A percentile compares a stretch with the other conserved stretches of the same genome.
Conservation (phyloP, 2,329 filamentous ascomycete species). For the Albophoma yamanashiensis region DNA sequence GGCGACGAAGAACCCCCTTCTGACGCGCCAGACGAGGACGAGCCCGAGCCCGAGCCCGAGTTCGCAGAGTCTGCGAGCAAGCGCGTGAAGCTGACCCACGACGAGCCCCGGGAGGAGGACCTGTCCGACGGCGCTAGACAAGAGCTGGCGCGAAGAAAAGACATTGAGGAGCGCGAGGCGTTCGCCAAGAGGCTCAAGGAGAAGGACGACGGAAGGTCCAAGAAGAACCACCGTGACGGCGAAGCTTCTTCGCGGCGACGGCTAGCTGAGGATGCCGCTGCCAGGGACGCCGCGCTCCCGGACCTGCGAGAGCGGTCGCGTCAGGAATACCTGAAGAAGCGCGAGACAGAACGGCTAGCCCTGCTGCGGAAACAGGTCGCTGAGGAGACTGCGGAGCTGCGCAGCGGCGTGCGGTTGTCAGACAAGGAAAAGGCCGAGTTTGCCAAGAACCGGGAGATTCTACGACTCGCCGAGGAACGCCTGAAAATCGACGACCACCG, state of each 20-base stretch:
- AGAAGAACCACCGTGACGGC: slow-evolving; percentile 52
- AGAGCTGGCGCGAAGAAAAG: slow-evolving; percentile 49
- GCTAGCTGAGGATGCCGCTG: slow-evolving; percentile 43
- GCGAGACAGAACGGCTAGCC: slow-evolving; percentile 75
- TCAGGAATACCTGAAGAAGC: slow-evolving; percentile 88
- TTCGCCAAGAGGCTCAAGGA: slow-evolving; percentile 67
- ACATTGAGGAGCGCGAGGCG: slow-evolving; percentile 66
- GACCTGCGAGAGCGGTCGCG: slow-evolving; percentile 76
- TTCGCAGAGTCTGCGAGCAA: slow-evolving; percentile 63
- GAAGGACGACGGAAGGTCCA: slow-evolving; percentile 60
- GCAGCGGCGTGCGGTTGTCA: slow-evolving; percentile 64
- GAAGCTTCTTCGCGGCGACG: slow-evolving; percentile 45
- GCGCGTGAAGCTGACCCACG: slow-evolving; percentile 53
- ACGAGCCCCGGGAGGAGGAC: slow-evolving; percentile 33
- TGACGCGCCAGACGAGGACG: slow-evolving; percentile 27
- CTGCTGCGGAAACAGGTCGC: slow-evolving; percentile 83
- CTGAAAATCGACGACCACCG: slow-evolving; percentile 81
- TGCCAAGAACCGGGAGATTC: slow-evolving; percentile 72
- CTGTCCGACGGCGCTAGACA: slow-evolving; percentile 49
- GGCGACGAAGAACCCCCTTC: slow-evolving; percentile 59
- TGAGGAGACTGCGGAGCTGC: slow-evolving; percentile 75
- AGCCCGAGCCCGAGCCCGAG: slow-evolving; percentile 43
- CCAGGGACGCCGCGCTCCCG: slow-evolving; percentile 61
- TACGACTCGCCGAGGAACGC: slow-evolving; percentile 74
- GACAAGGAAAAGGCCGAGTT: slow-evolving; percentile 80